phyloP scores from a whole-genome alignment of 1,284 basidiomycete species.

The Tremellales sp. region DNA sequence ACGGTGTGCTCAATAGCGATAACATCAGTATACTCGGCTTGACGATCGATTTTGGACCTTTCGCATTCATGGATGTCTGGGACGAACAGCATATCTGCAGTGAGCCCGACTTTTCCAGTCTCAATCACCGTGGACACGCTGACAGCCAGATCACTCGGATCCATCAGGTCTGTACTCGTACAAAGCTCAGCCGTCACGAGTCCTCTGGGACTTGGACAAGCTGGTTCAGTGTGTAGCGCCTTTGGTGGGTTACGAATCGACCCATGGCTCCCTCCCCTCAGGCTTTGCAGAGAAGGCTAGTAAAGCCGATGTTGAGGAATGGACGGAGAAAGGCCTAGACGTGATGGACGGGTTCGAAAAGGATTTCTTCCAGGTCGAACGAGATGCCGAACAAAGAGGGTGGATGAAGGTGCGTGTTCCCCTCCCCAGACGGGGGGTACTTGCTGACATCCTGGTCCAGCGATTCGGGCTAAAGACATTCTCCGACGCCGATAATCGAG shows the following conservation, averaged over 20 bases:
- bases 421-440: background rate
- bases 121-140: background rate
- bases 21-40: slow-evolving; percentile 82
- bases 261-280: slow-evolving; percentile 56
- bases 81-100: slow-evolving; percentile 82
- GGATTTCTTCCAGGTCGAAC: slow-evolving; percentile 57
- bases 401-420: slow-evolving; percentile 60
- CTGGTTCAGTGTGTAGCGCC: slow-evolving; percentile 71
- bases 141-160: slow-evolving; percentile 67
- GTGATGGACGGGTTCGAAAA: slow-evolving; percentile 53
- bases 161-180: slow-evolving; percentile 81
- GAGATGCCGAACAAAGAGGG: slow-evolving; percentile 59
- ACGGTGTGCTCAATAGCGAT: slow-evolving; percentile 89
- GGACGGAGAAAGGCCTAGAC: slow-evolving; percentile 58
- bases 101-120: slow-evolving; percentile 19
- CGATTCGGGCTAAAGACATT: slow-evolving; percentile 66
- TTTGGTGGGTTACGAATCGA: slow-evolving; percentile 68
- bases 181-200: slow-evolving; percentile 50
- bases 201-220: slow-evolving; percentile 69
- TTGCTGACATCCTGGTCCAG: slow-evolving; percentile 42
- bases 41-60: slow-evolving; percentile 92
- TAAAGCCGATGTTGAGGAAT: slow-evolving; percentile 60
- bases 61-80: slow-evolving; percentile 92
- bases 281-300: slow-evolving; percentile 66
- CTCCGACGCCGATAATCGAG: slow-evolving; percentile 57